Conservation (phyloP, 2,329 filamentous ascomycete genomes). For the Daldinia eschscholtzii region DNA sequence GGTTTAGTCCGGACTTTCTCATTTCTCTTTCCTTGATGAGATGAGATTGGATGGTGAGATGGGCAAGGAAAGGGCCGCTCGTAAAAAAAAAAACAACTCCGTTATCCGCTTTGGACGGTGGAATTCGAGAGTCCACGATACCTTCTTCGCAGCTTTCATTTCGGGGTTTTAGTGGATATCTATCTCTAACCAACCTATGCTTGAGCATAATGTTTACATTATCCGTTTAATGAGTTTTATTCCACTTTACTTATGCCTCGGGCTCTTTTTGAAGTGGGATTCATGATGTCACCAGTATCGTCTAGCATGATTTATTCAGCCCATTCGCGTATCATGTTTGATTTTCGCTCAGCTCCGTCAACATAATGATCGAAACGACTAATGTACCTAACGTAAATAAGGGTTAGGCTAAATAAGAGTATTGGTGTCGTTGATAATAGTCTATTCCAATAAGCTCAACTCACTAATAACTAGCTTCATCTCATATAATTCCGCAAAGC, state of each 20-base stretch:
- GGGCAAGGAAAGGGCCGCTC: neutral
- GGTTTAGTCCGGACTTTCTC: neutral
- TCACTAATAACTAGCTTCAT: neutral
- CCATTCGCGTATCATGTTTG: neutral
- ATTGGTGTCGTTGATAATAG: neutral
- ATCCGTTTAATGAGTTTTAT: neutral
- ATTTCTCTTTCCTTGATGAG: neutral
- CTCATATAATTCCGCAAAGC: neutral
- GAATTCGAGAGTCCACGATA: constrained; percentile 1
- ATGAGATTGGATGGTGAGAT: neutral
- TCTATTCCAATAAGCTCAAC: neutral
- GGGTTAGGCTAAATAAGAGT: neutral
- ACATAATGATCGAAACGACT: neutral
- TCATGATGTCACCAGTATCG: constrained; percentile 1
- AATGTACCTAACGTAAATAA: neutral
- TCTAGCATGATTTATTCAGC: constrained; percentile 3
- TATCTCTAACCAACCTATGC: too few species aligned
- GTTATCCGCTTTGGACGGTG: neutral
- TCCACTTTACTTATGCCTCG: neutral
- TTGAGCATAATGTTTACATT: neutral
- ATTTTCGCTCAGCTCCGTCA: neutral
- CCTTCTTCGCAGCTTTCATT: neutral
- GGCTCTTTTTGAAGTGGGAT: neutral
- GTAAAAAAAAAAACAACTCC: neutral
- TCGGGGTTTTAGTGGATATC: neutral